These are phyloP conservation scores for Syncephalastrum monosporum DNA, from an alignment of 371 early-diverging fungal genomes.

Conservation along the genomic window DNA sequence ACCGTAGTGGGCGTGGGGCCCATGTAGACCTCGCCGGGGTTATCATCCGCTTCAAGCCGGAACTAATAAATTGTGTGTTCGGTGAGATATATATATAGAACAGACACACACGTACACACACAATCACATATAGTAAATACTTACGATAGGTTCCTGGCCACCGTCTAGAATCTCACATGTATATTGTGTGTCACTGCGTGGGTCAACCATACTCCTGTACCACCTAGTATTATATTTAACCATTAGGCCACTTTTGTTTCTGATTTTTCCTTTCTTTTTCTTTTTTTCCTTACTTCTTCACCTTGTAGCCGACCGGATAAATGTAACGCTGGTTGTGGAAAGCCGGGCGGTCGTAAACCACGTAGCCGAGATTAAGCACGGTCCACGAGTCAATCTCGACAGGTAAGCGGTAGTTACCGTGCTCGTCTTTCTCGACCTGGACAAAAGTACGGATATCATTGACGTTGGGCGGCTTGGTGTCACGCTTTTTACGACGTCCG, in stretches of 20 bases:
- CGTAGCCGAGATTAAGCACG: constrained; percentile 66
- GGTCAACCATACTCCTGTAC: constrained; percentile 80
- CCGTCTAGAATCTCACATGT: constrained; percentile 82
- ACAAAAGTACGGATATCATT: constrained; percentile 44
- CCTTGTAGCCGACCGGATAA: constrained; percentile 85
- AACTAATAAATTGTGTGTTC: constrained; percentile 4
- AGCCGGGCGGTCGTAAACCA: constrained; percentile 70
- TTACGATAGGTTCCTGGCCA: constrained; percentile 70
- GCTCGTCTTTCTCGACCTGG: constrained; percentile 64
- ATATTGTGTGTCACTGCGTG: constrained; percentile 67
- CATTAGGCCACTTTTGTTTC: not conserved
- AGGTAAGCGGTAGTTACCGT: constrained; percentile 75
- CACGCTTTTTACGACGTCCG: constrained; percentile 17
- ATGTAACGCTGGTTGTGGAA: constrained; percentile 92
- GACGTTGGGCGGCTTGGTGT: constrained; percentile 18
- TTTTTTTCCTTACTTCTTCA: constrained; percentile 43
- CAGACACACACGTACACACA: too few relatives aligned
- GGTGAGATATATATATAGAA: constrained; percentile 3
- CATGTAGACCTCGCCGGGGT: constrained; percentile 27
- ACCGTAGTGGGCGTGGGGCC: constrained; percentile 56
- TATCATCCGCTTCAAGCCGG: constrained; percentile 47
- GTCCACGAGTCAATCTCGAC: constrained; percentile 78
- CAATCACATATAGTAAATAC: not conserved
- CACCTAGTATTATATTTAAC: constrained; percentile 33
- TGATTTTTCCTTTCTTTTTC: not conserved